phyloP scores from a whole-genome alignment of 2,329 filamentous ascomycete species.

The Phialemoniopsis sp. region DNA sequence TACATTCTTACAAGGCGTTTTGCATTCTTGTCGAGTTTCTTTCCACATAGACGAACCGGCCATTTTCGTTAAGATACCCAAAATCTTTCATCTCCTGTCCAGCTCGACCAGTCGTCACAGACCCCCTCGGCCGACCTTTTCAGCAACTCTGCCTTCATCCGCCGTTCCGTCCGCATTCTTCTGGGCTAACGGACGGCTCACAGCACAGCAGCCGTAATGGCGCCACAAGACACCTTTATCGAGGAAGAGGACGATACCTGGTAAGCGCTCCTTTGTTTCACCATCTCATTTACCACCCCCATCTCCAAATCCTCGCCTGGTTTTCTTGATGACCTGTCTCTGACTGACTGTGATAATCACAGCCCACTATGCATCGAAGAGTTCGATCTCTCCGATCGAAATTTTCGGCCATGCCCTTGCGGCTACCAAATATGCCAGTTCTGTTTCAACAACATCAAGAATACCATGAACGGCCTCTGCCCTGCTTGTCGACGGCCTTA shows the following conservation, averaged over 20 bases:
- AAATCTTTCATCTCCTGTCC: slow-evolving; percentile 3
- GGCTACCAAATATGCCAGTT: slow-evolving; percentile 99
- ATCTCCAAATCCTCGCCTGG: too few relatives aligned
- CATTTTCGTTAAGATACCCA: too few relatives aligned
- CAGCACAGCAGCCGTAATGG: slow-evolving; percentile 40
- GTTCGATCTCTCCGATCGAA: slow-evolving; percentile 95
- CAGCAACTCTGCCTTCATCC: slow-evolving; percentile 1
- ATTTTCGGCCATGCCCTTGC: slow-evolving; percentile 94
- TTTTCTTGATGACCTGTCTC: not conserved
- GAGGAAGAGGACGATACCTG: slow-evolving; percentile 69
- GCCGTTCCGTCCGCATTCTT: not conserved
- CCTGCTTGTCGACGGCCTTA: slow-evolving; percentile 96
- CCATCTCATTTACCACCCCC: not conserved
- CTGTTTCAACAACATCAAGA: slow-evolving; percentile 99
- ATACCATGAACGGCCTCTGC: slow-evolving; percentile 94
- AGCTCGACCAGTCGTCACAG: not conserved
- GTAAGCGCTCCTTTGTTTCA: slow-evolving; percentile 34
- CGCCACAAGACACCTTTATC: slow-evolving; percentile 66
- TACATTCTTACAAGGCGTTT: slow-evolving; percentile 2
- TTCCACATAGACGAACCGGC: too few relatives aligned
- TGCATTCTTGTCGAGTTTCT: too few relatives aligned
- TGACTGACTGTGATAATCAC: slow-evolving; percentile 16
- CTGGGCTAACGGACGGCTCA: not conserved
- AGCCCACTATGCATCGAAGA: slow-evolving; percentile 98
- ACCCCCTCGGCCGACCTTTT: not conserved